Evolutionary conservation across 2,329 filamentous ascomycete genomes (phyloP), one percentile per base, ranked within the genome.

Genomic region (Phialocephala subalpina): DNA sequence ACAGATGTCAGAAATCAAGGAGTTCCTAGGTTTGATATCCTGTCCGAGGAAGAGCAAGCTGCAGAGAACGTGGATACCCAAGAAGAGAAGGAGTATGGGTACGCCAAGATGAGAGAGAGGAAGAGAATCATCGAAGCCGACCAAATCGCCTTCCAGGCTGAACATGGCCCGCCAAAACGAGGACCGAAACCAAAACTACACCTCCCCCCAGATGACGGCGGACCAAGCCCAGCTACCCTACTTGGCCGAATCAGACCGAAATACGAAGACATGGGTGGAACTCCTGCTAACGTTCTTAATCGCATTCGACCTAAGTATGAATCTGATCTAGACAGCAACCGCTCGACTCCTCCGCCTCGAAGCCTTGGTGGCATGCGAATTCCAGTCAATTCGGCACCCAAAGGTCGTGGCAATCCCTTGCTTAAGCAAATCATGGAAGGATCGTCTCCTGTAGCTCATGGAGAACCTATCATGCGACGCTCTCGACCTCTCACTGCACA

Each of bases 401-500:
- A 75, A 57, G 68, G 82, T 35, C 81, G 83, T 1, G 82, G 81
- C 6, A 33, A 33, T 33, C 29, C 29, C 29, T 77, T 82, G 1
- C 80, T 89, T 49, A 89, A 88, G 74, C 85, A 89, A 70, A 82
- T 88, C 27, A 82, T 86, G 33, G 87, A 90, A 65, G 86, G 81
- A 18, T 89, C 87, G 0, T 90, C 88, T 1, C 87, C 88, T 7
- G 85, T 83, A 22, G 81, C 85, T 16, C 88, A 89, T 38, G 77
- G 79, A 38, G 68, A 65, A 72, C 76, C 58, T 70, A 55, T 71
- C 22, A 81, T 83, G 22, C 81, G 87, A 64, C 90, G 93, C 75
- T 88, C 90, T 9, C 86, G 92, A 1, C 92, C 92, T 2, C 87
- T 93, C 0, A 96, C 92, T 0, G 91, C 92, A 40, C 92, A 96